A percentile compares a stretch with the other conserved stretches of the same genome.
Evolutionary conservation across 2,329 filamentous ascomycete genomes (phyloP).

Genomic region (Xylariaceae sp.): DNA sequence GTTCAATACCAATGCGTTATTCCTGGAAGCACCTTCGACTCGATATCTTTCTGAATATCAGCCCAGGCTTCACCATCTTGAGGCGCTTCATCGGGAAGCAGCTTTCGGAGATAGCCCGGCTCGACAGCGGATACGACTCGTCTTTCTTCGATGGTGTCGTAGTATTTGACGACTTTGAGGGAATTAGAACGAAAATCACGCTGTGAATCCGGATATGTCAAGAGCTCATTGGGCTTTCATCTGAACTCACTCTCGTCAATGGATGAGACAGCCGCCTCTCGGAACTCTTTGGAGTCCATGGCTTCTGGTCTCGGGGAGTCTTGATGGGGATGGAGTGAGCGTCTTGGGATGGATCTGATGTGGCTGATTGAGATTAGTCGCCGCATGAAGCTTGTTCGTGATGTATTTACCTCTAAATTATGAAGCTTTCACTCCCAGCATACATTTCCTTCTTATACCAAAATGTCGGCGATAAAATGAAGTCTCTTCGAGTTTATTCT

Average conservation of each 20-base stretch:
- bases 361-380: neutral
- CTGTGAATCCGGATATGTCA: slow-evolving; percentile 4
- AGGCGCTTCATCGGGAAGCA: slow-evolving; percentile 67
- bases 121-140: slow-evolving; percentile 73
- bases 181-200: no score
- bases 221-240: slow-evolving; percentile 4
- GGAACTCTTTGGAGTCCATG: slow-evolving; percentile 80
- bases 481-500: no score
- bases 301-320: neutral
- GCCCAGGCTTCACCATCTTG: slow-evolving; percentile 68
- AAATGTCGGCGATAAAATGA: no score
- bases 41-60: slow-evolving; percentile 77
- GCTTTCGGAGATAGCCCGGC: slow-evolving; percentile 79
- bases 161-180: slow-evolving; percentile 71
- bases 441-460: no score
- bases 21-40: slow-evolving; percentile 82
- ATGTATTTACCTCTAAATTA: no score
- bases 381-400: neutral
- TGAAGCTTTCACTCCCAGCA: no score
- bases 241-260: slow-evolving; percentile 72
- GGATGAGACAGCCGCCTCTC: slow-evolving; percentile 68
- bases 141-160: slow-evolving; percentile 66
- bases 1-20: slow-evolving; percentile 72
- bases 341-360: neutral
- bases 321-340: no score